These are phyloP conservation scores for Saccharomycopsis hybrid DNA, from an alignment of 1,139 yeast species.

Conservation along the genomic window DNA sequence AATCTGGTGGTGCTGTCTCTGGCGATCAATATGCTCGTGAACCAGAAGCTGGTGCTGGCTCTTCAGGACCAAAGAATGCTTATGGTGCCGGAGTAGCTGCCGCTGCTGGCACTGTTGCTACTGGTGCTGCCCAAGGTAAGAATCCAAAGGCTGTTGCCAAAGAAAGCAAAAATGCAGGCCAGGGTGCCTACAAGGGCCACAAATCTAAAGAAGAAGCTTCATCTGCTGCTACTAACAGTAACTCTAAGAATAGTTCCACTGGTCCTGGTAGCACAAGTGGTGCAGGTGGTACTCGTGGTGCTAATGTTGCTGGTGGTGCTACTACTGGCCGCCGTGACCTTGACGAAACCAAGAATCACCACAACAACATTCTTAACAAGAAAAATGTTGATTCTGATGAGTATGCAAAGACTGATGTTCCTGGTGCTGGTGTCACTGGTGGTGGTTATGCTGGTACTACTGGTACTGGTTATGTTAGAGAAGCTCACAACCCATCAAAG, in stretches of 20 bases:
- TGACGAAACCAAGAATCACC: not conserved
- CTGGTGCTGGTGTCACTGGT: not conserved
- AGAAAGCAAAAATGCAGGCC: conserved; percentile 7
- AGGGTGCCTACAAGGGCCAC: conserved; percentile 24
- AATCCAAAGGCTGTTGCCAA: too few relatives aligned
- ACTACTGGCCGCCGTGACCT: conserved; percentile 7
- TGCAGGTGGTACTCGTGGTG: conserved; percentile 11
- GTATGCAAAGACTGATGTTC: not conserved
- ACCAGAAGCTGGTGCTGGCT: too few relatives aligned
- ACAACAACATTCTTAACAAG: not conserved
- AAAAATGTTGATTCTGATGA: not conserved
- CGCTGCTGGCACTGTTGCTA: conserved; percentile 18
- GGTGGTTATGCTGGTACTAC: not conserved
- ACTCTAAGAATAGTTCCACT: not conserved
- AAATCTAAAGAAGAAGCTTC: conserved; percentile 13
- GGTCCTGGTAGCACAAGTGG: conserved; percentile 5
- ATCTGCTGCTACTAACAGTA: not conserved
- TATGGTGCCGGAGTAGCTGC: not conserved
- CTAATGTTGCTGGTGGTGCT: conserved; percentile 20
- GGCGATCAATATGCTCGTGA: not conserved
- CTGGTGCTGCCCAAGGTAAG: conserved; percentile 6
- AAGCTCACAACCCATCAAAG: not conserved
- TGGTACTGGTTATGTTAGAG: not conserved
- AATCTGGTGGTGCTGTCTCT: conserved; percentile 12
- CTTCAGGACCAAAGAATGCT: too few relatives aligned